phyloP scores from a whole-genome alignment of 2,329 filamentous ascomycete species.

The Alternaria novae-zelandiae region DNA sequence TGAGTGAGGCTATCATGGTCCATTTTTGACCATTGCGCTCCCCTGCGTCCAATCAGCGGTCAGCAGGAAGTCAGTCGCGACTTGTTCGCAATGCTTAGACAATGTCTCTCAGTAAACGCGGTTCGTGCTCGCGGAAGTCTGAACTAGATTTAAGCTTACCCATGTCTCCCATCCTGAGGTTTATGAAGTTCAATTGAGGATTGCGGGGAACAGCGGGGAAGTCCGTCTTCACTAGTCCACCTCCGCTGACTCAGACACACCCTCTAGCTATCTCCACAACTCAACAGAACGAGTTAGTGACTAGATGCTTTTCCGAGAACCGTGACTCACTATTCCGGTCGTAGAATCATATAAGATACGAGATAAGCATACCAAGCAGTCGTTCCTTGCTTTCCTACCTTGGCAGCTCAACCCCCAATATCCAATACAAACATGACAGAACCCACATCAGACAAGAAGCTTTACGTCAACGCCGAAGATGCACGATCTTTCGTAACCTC shows the following conservation, averaged over 20 bases:
- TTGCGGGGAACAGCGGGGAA: neutral
- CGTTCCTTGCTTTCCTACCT: neutral
- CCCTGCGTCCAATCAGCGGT: neutral
- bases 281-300: neutral
- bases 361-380: neutral
- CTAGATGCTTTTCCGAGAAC: neutral
- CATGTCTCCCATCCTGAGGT: neutral
- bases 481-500: conserved; percentile 55
- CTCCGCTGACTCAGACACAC: neutral
- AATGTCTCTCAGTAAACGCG: accelerated
- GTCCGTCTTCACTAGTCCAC: neutral
- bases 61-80: neutral
- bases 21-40: neutral
- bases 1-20: neutral
- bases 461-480: conserved; percentile 17
- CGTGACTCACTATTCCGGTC: neutral
- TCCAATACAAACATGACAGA: neutral
- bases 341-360: neutral
- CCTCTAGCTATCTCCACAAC: neutral
- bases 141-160: neutral
- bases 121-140: neutral
- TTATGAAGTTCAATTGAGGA: neutral
- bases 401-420: neutral
- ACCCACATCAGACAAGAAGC: neutral
- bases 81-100: neutral